These are phyloP conservation scores for Claviceps citrina DNA, from an alignment of 2,329 filamentous ascomycete species.

Conservation along the genomic window DNA sequence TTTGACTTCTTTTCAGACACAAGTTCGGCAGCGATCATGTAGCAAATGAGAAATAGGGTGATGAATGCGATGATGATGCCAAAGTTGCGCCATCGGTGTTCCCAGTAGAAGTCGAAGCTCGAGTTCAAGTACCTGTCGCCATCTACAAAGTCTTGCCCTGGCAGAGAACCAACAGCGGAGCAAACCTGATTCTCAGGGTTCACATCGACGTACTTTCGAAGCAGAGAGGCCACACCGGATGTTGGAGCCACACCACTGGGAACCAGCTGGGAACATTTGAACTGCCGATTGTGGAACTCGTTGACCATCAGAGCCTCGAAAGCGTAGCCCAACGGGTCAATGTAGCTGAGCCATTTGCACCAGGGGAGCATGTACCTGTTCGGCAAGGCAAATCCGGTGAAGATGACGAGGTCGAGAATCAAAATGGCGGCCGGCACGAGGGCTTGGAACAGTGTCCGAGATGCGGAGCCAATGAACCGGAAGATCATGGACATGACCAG, in stretches of 20 bases:
- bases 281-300: slow-evolving; percentile 57
- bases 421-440: slow-evolving; percentile 44
- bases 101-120: slow-evolving; percentile 40
- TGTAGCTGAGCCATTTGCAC: slow-evolving; percentile 71
- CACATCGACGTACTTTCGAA: slow-evolving; percentile 13
- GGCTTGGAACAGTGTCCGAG: slow-evolving; percentile 51
- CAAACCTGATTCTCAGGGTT: slow-evolving; percentile 35
- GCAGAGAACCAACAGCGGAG: slow-evolving; percentile 39
- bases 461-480: slow-evolving; percentile 62
- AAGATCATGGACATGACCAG: slow-evolving; percentile 78
- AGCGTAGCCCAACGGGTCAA: slow-evolving; percentile 64
- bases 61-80: slow-evolving; percentile 53
- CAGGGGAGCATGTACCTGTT: slow-evolving; percentile 59
- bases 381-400: slow-evolving; percentile 54
- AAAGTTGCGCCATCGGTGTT: slow-evolving; percentile 54
- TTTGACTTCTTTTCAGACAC: slow-evolving; percentile 55
- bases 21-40: slow-evolving; percentile 51
- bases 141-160: slow-evolving; percentile 35
- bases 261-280: slow-evolving; percentile 32
- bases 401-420: slow-evolving; percentile 52
- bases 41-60: slow-evolving; percentile 42
- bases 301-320: slow-evolving; percentile 74
- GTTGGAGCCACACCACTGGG: slow-evolving; percentile 17
- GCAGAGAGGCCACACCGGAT: slow-evolving; percentile 2
- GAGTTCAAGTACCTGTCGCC: slow-evolving; percentile 42